These are phyloP conservation scores for Rhexocercosporidium sp. DNA, from an alignment of 2,329 filamentous ascomycete species.

Conservation along the genomic window DNA sequence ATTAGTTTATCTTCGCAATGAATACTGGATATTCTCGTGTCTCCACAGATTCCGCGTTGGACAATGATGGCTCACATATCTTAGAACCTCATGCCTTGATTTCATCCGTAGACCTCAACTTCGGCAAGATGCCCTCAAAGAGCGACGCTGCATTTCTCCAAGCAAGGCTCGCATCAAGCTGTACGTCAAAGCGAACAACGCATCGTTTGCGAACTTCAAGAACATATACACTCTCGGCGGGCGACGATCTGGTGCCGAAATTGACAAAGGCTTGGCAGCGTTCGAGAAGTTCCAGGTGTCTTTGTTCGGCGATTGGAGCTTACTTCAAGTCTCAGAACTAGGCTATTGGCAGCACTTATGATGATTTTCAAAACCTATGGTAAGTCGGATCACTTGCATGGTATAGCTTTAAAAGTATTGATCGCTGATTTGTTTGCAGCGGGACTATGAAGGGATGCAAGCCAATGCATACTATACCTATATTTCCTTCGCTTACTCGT, in stretches of 20 bases:
- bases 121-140: too few relatives aligned
- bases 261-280: not conserved
- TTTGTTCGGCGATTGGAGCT: not conserved
- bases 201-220: not conserved
- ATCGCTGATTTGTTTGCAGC: not conserved
- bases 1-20: too few relatives aligned
- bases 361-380: not conserved
- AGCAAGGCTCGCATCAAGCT: not conserved
- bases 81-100: too few relatives aligned
- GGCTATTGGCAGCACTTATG: not conserved
- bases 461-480: not conserved
- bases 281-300: conserved; percentile 6
- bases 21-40: too few relatives aligned
- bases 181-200: not conserved
- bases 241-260: not conserved
- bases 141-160: not conserved
- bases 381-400: not conserved
- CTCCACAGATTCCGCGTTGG: too few relatives aligned
- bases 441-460: not conserved
- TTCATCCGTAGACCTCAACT: too few relatives aligned
- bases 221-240: not conserved
- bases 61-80: too few relatives aligned
- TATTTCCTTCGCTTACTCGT: conserved; percentile 5
- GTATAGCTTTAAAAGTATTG: not conserved
- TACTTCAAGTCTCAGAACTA: not conserved